A percentile compares a stretch with the other conserved stretches of the same genome.
Evolutionary conservation across 148 eudicot species (phyloP).

Genomic region (Rhododendron molle): DNA sequence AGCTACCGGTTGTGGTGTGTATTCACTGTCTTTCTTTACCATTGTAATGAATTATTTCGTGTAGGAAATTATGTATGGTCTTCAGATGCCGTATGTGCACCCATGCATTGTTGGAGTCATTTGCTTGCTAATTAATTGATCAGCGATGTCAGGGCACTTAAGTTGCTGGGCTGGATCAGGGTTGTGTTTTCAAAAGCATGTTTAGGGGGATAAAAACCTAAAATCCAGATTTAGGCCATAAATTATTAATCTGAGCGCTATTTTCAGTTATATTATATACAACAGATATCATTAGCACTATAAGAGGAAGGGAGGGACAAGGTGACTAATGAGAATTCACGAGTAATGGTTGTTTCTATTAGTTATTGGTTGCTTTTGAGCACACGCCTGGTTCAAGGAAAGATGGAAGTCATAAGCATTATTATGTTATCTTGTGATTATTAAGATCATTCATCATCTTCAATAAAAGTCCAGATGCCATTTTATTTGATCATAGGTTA

Average conservation of each 20-base stretch:
- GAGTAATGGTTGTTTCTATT: neutral
- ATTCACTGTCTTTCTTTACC: conserved; percentile 5
- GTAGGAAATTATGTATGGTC: neutral
- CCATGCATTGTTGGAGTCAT: neutral
- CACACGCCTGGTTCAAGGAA: neutral
- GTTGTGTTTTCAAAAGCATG: neutral
- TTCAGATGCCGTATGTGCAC: neutral
- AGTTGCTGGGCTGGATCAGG: neutral
- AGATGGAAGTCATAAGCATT: neutral
- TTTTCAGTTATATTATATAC: neutral
- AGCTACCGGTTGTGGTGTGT: conserved; percentile 83
- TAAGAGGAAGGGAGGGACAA: neutral
- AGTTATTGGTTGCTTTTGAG: neutral
- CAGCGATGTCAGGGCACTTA: neutral
- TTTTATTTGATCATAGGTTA: neutral
- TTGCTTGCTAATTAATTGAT: neutral
- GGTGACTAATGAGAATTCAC: neutral
- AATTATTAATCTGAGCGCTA: neutral
- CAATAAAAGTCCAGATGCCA: neutral
- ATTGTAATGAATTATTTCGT: neutral
- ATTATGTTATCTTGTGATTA: neutral
- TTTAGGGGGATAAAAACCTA: neutral
- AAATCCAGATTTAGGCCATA: neutral
- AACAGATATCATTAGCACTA: neutral
- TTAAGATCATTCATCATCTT: neutral